Evolutionary conservation across 306 rosid genomes (phyloP), one percentile per base, ranked within the genome.

Genomic region (Morella rubra): DNA sequence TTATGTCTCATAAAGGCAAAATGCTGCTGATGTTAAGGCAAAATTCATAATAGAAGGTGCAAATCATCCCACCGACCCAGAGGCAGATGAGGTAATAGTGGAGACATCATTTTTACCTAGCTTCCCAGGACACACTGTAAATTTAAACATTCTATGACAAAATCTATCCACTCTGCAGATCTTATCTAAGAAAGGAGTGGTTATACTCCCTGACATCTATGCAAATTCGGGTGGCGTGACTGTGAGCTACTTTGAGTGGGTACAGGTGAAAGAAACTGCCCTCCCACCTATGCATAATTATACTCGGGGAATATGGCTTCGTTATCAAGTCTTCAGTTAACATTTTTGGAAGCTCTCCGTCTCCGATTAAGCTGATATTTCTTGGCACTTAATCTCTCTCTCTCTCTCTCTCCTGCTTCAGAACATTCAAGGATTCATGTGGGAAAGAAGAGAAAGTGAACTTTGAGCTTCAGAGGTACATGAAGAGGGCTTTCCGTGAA

Each of bases 241-340:
- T 0, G 92, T 86, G 77, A 91, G 96, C 86, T 91, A 91, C 86
- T 91, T 91, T 10, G 96, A 89, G 75, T 91, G 93, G 93, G 96
- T 91, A 81, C 96, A 91, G 92, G 93, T 91, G 56, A 80, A 62
- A 47, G 44, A 15, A 37, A 68, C 42, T 16, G 71, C 73, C 69
- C 22, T 47, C 18, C 14, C 11, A 14, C 54, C 64, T 10, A 15
- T n/a, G 61, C 46, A 24, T 4, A 42, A 44, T 8, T 52, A 12
- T 22, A 40, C 10, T 10, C 16, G 9, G 20, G 32, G 13, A 58
- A 22, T 58, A 58, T 58, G 20, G 56, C 15, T 22, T 22, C 22
- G 37, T 58, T 58, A 58, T 58, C 22, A 58, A 58, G 2, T 20
- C 37, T 58, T 6, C 11, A 58, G 5, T 14, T 24, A 4, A 8